Percentiles rank a stretch among this genome's conserved stretches.
Evolutionary conservation across 345 rosid species (phyloP).

Genomic region (Euphorbia lathyris): DNA sequence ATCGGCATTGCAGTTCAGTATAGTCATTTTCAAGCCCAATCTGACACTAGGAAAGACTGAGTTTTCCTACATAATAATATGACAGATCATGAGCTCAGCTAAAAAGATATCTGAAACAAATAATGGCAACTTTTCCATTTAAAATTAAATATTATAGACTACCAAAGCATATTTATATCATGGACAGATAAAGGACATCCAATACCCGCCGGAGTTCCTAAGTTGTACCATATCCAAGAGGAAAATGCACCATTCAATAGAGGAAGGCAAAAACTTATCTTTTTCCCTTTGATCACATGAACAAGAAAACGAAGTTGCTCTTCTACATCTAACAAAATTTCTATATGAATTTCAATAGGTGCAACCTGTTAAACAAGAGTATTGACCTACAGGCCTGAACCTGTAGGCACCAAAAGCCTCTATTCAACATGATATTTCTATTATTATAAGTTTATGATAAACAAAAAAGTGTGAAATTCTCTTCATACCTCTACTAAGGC

Average conservation of each 20-base stretch:
- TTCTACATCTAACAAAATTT: conserved; percentile 70
- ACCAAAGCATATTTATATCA: conserved; percentile 8
- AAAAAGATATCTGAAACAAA: background rate
- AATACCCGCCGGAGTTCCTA: conserved; percentile 65
- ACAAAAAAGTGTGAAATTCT: background rate
- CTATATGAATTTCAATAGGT: conserved; percentile 67
- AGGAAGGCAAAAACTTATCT: conserved; percentile 48
- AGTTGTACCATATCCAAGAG: conserved; percentile 77
- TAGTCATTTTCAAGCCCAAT: conserved; percentile 96
- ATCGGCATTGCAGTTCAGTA: too few species aligned
- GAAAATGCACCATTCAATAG: conserved; percentile 63
- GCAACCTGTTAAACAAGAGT: conserved; percentile 63
- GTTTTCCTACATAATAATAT: conserved; percentile 45
- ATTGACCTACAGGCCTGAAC: too few species aligned
- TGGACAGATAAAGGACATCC: conserved; percentile 18
- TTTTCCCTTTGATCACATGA: conserved; percentile 60
- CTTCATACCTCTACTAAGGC: conserved; percentile 85
- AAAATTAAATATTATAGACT: background rate
- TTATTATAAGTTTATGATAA: too few species aligned
- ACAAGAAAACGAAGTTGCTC: conserved; percentile 70
- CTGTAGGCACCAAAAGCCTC: too few species aligned
- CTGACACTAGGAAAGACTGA: conserved; percentile 85
- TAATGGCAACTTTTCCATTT: background rate
- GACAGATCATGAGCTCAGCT: background rate
- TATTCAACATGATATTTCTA: too few species aligned